A percentile compares a stretch with the other conserved stretches of the same genome.
Evolutionary conservation across 805 yeast species (phyloP).

Genomic region (Candida dendrica): DNA sequence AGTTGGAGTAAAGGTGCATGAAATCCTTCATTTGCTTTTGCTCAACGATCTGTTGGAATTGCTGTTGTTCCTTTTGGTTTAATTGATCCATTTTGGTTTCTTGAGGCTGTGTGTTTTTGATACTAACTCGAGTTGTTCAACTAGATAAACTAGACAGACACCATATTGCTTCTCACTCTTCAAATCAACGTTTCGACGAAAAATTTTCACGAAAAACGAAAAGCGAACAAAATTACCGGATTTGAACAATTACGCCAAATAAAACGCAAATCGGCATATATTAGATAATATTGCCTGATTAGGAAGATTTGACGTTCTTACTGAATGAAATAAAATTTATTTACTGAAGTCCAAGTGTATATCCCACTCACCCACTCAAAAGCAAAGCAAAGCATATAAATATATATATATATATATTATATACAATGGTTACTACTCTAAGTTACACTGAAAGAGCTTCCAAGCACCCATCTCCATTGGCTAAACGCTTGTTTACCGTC

Average conservation of each 20-base stretch:
- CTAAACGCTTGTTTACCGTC: conserved; percentile 59
- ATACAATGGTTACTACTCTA: conserved; percentile 17
- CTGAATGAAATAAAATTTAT: no score
- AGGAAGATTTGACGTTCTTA: no score
- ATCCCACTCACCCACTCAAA: no score
- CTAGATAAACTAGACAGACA: no score
- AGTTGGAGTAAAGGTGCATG: conserved; percentile 91
- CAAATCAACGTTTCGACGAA: neutral
- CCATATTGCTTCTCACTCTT: no score
- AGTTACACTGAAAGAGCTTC: conserved; percentile 67
- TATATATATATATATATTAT: no score
- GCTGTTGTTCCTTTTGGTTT: conserved; percentile 93
- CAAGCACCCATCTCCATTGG: conserved; percentile 71
- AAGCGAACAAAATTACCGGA: neutral
- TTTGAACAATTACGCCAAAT: neutral
- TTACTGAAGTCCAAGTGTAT: no score
- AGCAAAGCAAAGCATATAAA: no score
- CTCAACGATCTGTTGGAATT: conserved; percentile 91
- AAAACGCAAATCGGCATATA: no score
- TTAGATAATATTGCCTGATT: no score
- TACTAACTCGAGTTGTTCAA: no score
- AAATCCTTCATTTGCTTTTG: conserved; percentile 98
- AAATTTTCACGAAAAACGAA: conserved; percentile 1
- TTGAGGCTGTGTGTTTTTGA: no score
- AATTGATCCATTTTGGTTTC: conserved; percentile 74